phyloP scores from a whole-genome alignment of 306 rosid genomes.

The Crotalaria pallida region DNA sequence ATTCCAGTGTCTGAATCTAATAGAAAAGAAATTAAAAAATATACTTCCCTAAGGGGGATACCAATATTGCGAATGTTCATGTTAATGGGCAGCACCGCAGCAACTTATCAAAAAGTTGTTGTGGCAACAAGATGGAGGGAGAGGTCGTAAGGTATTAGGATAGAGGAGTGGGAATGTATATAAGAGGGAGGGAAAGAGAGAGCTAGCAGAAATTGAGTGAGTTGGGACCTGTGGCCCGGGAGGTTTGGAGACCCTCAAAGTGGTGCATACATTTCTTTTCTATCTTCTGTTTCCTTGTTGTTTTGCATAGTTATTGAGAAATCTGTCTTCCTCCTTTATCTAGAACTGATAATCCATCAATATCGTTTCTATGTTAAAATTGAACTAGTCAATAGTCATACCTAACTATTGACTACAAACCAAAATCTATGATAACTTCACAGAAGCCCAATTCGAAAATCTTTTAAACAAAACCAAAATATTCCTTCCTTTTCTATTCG shows the following conservation, averaged over 20 bases:
- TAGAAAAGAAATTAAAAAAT: slow-evolving; percentile 5
- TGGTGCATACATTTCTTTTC: neutral
- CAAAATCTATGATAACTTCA: neutral
- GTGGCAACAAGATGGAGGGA: neutral
- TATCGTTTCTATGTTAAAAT: no score
- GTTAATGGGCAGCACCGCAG: no score
- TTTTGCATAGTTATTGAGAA: no score
- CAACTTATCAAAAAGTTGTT: neutral
- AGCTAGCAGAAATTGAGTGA: neutral
- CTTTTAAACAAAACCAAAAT: neutral
- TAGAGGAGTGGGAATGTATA: neutral
- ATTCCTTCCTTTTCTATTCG: neutral
- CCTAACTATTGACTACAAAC: neutral
- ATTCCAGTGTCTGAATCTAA: neutral
- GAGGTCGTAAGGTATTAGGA: neutral
- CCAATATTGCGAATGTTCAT: neutral
- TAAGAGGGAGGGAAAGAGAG: neutral
- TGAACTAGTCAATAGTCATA: no score
- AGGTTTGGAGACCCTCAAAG: neutral
- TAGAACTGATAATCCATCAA: no score
- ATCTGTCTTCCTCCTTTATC: no score
- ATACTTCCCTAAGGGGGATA: neutral
- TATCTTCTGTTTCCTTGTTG: no score
- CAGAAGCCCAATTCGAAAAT: neutral
- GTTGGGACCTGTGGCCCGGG: neutral